Conservation (phyloP, 2,329 filamentous ascomycete genomes). For the Botryotinia convoluta region DNA sequence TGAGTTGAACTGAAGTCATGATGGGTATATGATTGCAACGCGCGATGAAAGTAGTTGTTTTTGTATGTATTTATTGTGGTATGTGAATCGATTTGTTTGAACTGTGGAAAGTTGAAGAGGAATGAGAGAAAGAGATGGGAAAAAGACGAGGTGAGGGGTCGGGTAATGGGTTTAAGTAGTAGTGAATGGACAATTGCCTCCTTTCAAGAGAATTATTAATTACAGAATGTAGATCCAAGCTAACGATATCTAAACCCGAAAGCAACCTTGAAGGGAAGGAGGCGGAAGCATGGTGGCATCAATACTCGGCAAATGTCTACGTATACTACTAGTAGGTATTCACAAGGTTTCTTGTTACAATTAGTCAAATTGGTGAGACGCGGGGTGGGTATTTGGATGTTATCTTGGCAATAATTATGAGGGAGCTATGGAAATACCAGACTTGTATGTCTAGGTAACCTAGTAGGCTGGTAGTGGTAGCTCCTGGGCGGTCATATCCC, state of each 20-base stretch:
- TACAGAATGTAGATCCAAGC: background rate
- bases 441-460: background rate
- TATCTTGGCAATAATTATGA: background rate
- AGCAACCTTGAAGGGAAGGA: background rate
- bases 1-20: constrained; percentile 34
- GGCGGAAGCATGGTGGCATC: background rate
- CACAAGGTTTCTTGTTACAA: background rate
- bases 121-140: background rate
- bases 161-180: constrained; percentile 16
- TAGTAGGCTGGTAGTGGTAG: background rate
- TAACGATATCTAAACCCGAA: background rate
- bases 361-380: background rate
- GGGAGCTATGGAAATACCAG: background rate
- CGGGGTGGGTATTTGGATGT: background rate
- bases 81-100: background rate
- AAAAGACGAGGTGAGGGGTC: background rate
- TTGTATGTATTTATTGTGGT: background rate
- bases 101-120: background rate
- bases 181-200: background rate
- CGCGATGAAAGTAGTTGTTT: background rate
- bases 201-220: background rate
- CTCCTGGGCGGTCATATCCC: background rate
- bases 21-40: constrained; percentile 17
- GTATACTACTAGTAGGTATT: background rate
- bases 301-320: background rate